Evolutionary conservation across 768 basidiomycete species (phyloP), one percentile per base, ranked within the genome.

Genomic region (Macrolepiota fuliginosa): DNA sequence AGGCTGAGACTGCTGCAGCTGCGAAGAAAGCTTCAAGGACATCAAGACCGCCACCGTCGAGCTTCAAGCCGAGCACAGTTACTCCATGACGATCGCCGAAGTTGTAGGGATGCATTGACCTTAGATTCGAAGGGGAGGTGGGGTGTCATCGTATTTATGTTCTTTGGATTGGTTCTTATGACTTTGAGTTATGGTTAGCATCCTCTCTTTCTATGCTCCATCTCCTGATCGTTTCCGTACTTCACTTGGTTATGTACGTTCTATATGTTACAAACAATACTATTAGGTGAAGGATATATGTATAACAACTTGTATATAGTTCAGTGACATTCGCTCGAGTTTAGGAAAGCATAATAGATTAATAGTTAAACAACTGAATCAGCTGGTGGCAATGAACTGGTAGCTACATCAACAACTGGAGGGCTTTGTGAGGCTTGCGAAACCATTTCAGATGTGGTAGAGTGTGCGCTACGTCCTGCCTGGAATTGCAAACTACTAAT

Each of bases 1-100:
- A 83, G 62, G 78, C 77, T 35, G 81, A 82, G 67, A 73, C 75
- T 19, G 72, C 72, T 1, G 76, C 77, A 4, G 77, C 76, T 36
- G 73, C 74, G 65, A 78, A 78, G 67, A 55, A 58, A 39, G 65
- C 70, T 2, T 62, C 68, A 17, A 68, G 72, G 27, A 36, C 63
- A 9, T 63, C 70, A 61, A 77, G 68, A 62, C 67, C 65, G 4
- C 73, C 75, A 2, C 77, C 76, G 24, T 76, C 77, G 59, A 81
- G 78, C 61, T 80, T 79, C 64, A 81, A 77, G 65, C 61, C 73
- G 19, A 69, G 24, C 19, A 54, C 54, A 6, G 42, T 76, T 37
- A 69, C 70, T n/a, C 61, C 62, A 7, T 66, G 51, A 63, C 47
- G 9, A 25, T 11, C 2, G 22, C 47, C 32, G 27, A 19, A 35